Base-by-base conservation (phyloP, 2,329 filamentous ascomycete genomes). In the Aspergillus pseudotamarii region DNA sequence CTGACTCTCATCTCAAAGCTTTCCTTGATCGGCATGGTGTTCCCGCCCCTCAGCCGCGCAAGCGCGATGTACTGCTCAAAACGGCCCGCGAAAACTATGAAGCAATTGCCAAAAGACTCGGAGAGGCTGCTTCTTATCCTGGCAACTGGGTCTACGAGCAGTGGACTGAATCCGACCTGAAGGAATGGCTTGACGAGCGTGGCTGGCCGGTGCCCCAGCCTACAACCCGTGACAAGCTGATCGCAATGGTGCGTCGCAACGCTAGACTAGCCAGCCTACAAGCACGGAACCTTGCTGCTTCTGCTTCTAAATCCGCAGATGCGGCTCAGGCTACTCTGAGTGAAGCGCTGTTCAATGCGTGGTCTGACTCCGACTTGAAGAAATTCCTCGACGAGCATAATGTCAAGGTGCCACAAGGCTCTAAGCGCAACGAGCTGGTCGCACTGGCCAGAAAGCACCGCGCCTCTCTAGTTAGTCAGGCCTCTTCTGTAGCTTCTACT, bases 101-200 rank as follows among this genome's bases (percentile, higher is more conserved):
- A 71, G 80, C 86, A 1, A 80, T 89, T 62, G 93, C 94, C 19
- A 89, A 92, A 79, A 90, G 89, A 78, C 77, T 84, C 60, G 92
- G 92, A 64, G 90, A 97, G 80, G 90, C 92, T 16, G 82, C 87
- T 58, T 81, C 88, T n/a, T 98, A 98, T 75, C 95, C 95, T 38
- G 95, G 95, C 45, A 88, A 97, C 81, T 98, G 95, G 95, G 83
- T 98, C 50, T 99, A 97, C 76, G 86, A 89, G 64, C 85, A 90
- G 9, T 99, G 95, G 95, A 90, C 91, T 58, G 92, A 97, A 68
- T 97, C 94, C 68, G 94, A 97, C 57, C 82, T 97, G 66, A 98
- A 98, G 84, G 86, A 91, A 69, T 99, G 92, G 91, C 89, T 97
- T 54, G 95, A 98, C 73, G 89, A 90, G 69, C 88, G 93, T 69